Evolutionary conservation across 2,329 filamentous ascomycete genomes (phyloP), one percentile per base, ranked within the genome.

Genomic region (Pezicula carpinea): DNA sequence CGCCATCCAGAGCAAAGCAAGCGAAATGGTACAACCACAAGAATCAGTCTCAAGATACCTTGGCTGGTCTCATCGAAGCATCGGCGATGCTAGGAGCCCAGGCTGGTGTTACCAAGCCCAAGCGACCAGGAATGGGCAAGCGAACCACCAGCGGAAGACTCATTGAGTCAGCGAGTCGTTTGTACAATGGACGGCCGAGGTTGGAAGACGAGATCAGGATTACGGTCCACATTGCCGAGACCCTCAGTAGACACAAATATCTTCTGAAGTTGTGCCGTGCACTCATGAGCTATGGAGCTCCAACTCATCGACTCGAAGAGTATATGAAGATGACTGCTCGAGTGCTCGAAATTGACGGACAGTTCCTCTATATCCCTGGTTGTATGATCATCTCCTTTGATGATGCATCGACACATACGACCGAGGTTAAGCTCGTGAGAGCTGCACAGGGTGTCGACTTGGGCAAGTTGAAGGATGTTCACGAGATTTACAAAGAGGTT

Each of bases 331-430:
- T 92, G 87, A 90, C 87, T 7, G 85, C 91, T 1, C 79, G 87
- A n/a, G 87, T 93, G 2, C 76, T 96, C 32, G 87, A 91, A 65
- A 91, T 96, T 14, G 87, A 95, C 54, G 86, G 85, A 5, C 89
- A 95, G 59, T 96, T 93, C 57, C 70, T 96, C 18, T 96, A 96
- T 63, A 80, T 96, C 23, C 90, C 91, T 0, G 88, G 88, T 0
- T 95, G 88, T 61, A 96, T 96, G 91, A 87, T 96, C 47, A 86
- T 96, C 61, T 92, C 89, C 4, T 96, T 96, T 60, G 90, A 87
- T 59, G 87, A 92, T 65, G 67, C 70, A 5, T 69, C 71, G 0
- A 88, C 85, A 0, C 85, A 90, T 59, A 90, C 87, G 0, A 85
- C 85, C n/a, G 85, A 89, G 61, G 85, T 90, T 52, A 87, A 88